Percentiles rank a stretch among this genome's conserved stretches.
Evolutionary conservation across 2,329 filamentous ascomycete genomes (phyloP).

Genomic region (Hymenoscyphus fructigenus): DNA sequence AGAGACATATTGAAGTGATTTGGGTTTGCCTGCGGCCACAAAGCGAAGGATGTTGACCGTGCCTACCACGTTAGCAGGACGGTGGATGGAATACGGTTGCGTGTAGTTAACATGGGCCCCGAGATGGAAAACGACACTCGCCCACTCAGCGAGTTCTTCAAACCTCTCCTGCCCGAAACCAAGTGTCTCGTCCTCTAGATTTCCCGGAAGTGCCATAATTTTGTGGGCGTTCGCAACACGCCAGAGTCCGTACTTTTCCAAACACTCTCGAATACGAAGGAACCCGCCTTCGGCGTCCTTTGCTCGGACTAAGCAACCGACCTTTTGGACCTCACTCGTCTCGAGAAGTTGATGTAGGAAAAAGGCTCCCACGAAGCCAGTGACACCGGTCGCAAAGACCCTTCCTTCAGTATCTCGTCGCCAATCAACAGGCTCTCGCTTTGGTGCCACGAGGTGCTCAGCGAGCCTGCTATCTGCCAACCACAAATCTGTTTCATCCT

Average conservation of each 20-base stretch:
- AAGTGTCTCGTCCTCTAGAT: not conserved
- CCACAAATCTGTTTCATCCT: not conserved
- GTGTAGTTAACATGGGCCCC: constrained; percentile 3
- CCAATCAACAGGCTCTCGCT: constrained; percentile 3
- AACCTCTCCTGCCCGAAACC: not conserved
- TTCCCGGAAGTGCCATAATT: not conserved
- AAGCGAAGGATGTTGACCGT: constrained; percentile 5
- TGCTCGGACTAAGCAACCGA: not conserved
- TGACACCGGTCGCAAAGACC: constrained; percentile 5
- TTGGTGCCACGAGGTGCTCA: not conserved
- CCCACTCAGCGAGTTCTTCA: not conserved
- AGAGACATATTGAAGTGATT: constrained; percentile 5
- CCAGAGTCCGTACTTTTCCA: not conserved
- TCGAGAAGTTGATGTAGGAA: constrained; percentile 4
- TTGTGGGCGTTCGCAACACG: not conserved
- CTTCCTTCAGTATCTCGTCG: constrained; percentile 2
- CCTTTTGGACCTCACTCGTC: not conserved
- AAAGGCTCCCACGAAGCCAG: constrained; percentile 5
- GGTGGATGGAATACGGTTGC: constrained; percentile 2
- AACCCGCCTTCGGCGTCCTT: not conserved
- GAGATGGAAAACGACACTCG: constrained; percentile 5
- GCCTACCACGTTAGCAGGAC: constrained; percentile 2
- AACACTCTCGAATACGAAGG: not conserved
- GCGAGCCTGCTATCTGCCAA: constrained; percentile 1
- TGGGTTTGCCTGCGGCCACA: constrained; percentile 1